Evolutionary conservation across 78 protist species (phyloP).

Genomic region (Emiliania huxleyi): DNA sequence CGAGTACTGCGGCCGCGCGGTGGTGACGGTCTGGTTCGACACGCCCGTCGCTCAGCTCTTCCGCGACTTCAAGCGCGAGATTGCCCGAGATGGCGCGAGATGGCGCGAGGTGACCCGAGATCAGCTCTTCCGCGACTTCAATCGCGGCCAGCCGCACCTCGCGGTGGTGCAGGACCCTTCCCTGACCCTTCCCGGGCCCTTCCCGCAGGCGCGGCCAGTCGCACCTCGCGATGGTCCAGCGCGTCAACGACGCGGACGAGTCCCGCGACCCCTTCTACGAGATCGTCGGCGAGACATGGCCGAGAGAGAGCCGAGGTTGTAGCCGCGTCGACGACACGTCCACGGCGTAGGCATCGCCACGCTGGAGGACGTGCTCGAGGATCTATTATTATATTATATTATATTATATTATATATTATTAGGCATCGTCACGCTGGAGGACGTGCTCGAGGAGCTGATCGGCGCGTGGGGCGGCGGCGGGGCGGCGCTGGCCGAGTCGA

Average conservation of each 20-base stretch:
- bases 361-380: constrained; percentile 79
- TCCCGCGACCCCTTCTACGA: constrained; percentile 81
- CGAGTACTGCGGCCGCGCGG: not conserved
- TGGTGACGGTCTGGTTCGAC: constrained; percentile 52
- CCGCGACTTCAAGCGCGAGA: constrained; percentile 63
- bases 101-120: too few species aligned
- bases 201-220: too few species aligned
- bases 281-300: too few species aligned
- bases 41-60: constrained; percentile 64
- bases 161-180: constrained; percentile 73
- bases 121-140: constrained; percentile 70
- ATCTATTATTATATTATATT: constrained; percentile 49
- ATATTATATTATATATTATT: too few species aligned
- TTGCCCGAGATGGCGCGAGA: too few species aligned
- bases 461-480: too few species aligned
- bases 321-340: too few species aligned
- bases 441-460: constrained; percentile 61
- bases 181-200: too few species aligned
- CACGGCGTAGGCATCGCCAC: constrained; percentile 82
- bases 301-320: too few species aligned
- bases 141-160: constrained; percentile 66
- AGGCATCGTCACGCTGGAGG: constrained; percentile 86
- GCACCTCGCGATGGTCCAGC: constrained; percentile 73
- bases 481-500: too few species aligned
- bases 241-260: not conserved